Evolutionary conservation across 352 stramenopile species (phyloP).

Genomic region (Phytophthora nicotianae): DNA sequence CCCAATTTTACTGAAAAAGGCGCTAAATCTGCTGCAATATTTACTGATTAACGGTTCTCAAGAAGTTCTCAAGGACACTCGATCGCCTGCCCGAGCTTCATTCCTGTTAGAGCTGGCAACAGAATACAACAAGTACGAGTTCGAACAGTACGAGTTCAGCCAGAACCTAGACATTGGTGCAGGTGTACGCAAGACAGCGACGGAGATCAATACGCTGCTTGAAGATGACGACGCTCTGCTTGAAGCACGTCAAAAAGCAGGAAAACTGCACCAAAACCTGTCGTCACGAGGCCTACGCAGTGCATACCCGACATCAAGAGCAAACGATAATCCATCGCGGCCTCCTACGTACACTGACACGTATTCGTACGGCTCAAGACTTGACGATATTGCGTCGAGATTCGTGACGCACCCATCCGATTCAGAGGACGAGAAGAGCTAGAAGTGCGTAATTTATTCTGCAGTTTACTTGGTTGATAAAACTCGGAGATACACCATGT

Average conservation of each 20-base stretch:
- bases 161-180: slow-evolving; percentile 70
- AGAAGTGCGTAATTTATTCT: slow-evolving; percentile 1
- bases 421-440: slow-evolving; percentile 18
- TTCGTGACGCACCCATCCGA: slow-evolving; percentile 53
- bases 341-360: slow-evolving; percentile 48
- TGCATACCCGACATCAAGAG: slow-evolving; percentile 26
- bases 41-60: slow-evolving; percentile 74
- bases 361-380: slow-evolving; percentile 15
- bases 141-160: slow-evolving; percentile 77
- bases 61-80: slow-evolving; percentile 68
- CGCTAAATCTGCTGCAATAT: slow-evolving; percentile 63
- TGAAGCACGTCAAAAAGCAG: slow-evolving; percentile 44
- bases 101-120: slow-evolving; percentile 53
- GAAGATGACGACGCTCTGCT: slow-evolving; percentile 59
- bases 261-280: slow-evolving; percentile 65
- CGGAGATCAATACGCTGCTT: slow-evolving; percentile 56
- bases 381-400: slow-evolving; percentile 38
- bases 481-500: slow-evolving; percentile 50
- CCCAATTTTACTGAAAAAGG: slow-evolving; percentile 66
- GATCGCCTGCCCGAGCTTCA: slow-evolving; percentile 42
- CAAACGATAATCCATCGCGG: slow-evolving; percentile 22
- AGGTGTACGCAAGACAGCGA: slow-evolving; percentile 62
- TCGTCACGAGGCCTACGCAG: slow-evolving; percentile 51
- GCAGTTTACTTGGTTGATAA: slow-evolving; percentile 24
- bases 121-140: slow-evolving; percentile 80